Conservation (phyloP, 805 yeast species). For the Nakazawaea peltata region DNA sequence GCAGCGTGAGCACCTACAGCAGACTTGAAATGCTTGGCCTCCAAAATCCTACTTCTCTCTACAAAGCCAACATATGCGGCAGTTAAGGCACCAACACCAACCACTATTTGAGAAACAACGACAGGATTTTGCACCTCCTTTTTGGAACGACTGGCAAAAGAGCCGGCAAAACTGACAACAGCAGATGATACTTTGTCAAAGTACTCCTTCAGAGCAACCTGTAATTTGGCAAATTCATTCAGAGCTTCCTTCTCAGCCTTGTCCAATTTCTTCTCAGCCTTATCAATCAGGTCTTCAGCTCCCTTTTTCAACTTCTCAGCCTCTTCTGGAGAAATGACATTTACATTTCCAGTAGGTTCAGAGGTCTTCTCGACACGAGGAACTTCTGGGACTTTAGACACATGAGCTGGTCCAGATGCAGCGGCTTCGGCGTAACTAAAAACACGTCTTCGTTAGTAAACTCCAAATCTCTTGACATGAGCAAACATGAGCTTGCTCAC, state of each 20-base stretch:
- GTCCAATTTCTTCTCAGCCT: conserved; percentile 22
- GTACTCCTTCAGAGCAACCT: conserved; percentile 13
- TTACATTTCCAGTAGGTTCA: conserved; percentile 10
- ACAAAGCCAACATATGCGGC: conserved; percentile 42
- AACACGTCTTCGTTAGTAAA: neutral
- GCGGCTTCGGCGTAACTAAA: conserved; percentile 31
- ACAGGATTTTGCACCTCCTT: conserved; percentile 56
- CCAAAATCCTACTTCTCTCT: conserved; percentile 20
- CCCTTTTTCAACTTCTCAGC: conserved; percentile 12
- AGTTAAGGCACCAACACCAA: conserved; percentile 37
- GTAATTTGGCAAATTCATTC: conserved; percentile 16
- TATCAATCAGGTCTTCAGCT: conserved; percentile 18
- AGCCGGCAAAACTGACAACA: conserved; percentile 10
- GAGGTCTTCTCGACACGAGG: conserved; percentile 17
- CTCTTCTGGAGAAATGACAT: conserved; percentile 5
- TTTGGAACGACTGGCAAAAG: conserved; percentile 16
- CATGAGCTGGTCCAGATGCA: conserved; percentile 28
- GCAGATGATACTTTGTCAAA: conserved; percentile 14
- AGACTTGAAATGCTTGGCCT: conserved; percentile 6
- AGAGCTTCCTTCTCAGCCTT: conserved; percentile 23
- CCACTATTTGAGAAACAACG: conserved; percentile 43
- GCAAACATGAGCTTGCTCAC: too few species aligned
- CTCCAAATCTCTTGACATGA: too few species aligned
- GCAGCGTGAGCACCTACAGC: conserved; percentile 24
- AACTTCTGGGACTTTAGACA: conserved; percentile 23